Evolutionary conservation across 495 filamentous ascomycete genomes (phyloP).

Genomic region (Delitschia confertaspora): DNA sequence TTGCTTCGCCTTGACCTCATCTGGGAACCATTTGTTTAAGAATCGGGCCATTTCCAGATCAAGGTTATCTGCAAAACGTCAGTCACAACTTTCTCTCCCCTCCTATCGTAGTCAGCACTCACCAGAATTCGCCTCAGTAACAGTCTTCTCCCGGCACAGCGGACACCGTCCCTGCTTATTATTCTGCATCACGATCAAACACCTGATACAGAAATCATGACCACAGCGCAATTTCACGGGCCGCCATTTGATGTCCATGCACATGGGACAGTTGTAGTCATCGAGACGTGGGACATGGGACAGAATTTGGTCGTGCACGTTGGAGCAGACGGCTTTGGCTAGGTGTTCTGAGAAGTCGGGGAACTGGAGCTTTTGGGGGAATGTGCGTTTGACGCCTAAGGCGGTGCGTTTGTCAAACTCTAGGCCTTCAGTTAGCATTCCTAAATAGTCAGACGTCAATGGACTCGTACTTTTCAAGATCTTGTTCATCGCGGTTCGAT

Average conservation of each 20-base stretch:
- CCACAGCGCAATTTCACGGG: conserved; percentile 57
- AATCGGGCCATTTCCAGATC: conserved; percentile 53
- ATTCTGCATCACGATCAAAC: conserved; percentile 60
- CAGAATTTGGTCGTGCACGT: conserved; percentile 55
- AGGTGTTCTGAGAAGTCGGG: conserved; percentile 46
- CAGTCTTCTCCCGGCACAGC: conserved; percentile 53
- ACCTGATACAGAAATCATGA: conserved; percentile 65
- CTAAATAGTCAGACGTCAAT: conserved; percentile 7
- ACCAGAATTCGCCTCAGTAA: conserved; percentile 52
- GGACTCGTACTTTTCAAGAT: conserved; percentile 61
- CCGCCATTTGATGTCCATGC: conserved; percentile 55
- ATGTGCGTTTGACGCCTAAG: conserved; percentile 47
- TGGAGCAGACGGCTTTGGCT: conserved; percentile 57
- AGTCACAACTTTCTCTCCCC: not conserved
- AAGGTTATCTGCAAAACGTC: conserved; percentile 42
- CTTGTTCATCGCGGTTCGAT: conserved; percentile 58
- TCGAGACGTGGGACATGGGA: conserved; percentile 58
- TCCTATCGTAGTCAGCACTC: conserved; percentile 15
- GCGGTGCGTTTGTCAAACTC: conserved; percentile 75
- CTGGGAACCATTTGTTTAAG: conserved; percentile 58
- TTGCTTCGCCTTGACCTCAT: conserved; percentile 58
- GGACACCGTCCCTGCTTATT: conserved; percentile 52
- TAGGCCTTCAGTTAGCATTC: conserved; percentile 29
- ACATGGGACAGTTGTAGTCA: conserved; percentile 69
- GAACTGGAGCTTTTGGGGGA: conserved; percentile 45